phyloP scores from a whole-genome alignment of 768 basidiomycete genomes.

The Daedalea quercina region DNA sequence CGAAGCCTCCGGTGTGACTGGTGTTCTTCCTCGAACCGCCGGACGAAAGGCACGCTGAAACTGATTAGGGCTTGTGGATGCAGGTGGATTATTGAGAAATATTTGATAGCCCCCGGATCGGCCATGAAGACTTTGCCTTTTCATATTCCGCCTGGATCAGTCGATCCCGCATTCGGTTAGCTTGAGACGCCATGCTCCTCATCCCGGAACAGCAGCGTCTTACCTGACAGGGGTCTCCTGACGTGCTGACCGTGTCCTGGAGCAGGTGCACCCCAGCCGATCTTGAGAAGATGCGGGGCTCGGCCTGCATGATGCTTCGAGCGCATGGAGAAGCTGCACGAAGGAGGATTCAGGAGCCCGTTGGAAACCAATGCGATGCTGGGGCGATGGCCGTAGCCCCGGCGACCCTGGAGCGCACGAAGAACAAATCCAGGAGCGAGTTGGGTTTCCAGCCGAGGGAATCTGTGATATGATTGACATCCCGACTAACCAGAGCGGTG shows the following conservation, averaged over 20 bases:
- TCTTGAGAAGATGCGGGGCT: background rate
- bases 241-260: background rate
- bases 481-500: background rate
- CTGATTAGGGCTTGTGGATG: conserved; percentile 37
- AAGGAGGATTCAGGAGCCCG: background rate
- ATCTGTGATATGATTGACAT: background rate
- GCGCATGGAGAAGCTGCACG: background rate
- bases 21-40: conserved; percentile 2
- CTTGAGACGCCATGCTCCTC: conserved; percentile 2
- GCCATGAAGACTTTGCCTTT: conserved; percentile 31
- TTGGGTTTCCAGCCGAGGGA: background rate
- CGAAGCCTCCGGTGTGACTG: background rate
- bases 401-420: background rate
- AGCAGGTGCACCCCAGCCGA: background rate
- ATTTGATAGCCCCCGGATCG: conserved; percentile 26
- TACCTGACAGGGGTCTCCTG: background rate
- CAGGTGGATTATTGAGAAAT: conserved; percentile 40
- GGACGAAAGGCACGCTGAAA: conserved; percentile 23
- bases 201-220: conserved; percentile 1
- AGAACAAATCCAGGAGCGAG: background rate
- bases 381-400: background rate
- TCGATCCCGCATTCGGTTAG: conserved; percentile 45
- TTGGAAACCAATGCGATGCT: background rate
- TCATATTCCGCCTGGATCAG: conserved; percentile 41
- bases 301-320: background rate